These are phyloP conservation scores for Paecilomyces dactylethromorphus DNA, from an alignment of 2,329 filamentous ascomycete species.

Conservation along the genomic window DNA sequence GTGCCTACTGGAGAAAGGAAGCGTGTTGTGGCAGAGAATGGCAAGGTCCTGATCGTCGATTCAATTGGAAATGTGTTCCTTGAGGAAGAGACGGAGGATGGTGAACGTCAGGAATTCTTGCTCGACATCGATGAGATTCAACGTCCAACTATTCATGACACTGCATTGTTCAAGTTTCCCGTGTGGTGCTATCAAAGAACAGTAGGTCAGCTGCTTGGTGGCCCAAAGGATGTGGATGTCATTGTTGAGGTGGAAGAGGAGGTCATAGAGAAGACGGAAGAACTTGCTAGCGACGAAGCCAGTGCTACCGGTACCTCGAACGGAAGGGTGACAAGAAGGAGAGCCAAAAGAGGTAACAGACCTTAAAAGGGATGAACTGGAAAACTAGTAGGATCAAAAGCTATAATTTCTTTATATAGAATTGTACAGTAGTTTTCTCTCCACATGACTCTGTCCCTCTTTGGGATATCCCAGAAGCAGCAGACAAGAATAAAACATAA, in stretches of 20 bases:
- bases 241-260: constrained; percentile 12
- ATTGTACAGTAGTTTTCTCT: neutral
- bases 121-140: constrained; percentile 83
- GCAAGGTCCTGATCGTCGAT: constrained; percentile 90
- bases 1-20: constrained; percentile 73
- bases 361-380: constrained; percentile 9
- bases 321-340: constrained; percentile 15
- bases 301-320: constrained; percentile 19
- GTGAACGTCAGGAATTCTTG: constrained; percentile 72
- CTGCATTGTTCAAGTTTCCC: constrained; percentile 73
- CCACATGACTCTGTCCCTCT: neutral
- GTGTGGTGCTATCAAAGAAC: constrained; percentile 59
- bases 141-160: constrained; percentile 71
- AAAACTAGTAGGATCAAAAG: neutral
- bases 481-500: neutral
- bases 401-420: neutral
- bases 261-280: neutral
- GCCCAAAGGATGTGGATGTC: constrained; percentile 5
- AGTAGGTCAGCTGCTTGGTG: constrained; percentile 21
- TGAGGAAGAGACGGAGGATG: constrained; percentile 86
- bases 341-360: constrained; percentile 22
- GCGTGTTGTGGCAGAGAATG: constrained; percentile 86
- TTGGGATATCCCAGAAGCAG: neutral
- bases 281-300: constrained; percentile 11
- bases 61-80: constrained; percentile 86